These are phyloP conservation scores for Parathielavia hyrcaniae DNA, from an alignment of 495 filamentous ascomycete species.

Conservation along the genomic window DNA sequence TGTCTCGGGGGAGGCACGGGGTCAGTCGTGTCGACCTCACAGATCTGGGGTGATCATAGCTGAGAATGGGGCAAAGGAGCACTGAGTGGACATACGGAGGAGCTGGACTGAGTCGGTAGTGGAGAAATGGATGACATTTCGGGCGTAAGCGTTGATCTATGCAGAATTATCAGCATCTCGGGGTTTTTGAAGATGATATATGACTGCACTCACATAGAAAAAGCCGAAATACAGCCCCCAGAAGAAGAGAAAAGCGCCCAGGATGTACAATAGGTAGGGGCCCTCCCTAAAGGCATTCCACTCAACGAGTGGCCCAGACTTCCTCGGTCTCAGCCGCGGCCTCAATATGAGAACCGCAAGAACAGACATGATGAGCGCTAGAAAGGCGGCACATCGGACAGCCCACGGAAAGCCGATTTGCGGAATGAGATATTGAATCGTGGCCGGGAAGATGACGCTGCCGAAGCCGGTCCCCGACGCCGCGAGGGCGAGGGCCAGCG, in stretches of 20 bases:
- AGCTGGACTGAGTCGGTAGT: constrained; percentile 37
- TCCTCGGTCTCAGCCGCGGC: constrained; percentile 32
- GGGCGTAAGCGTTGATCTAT: constrained; percentile 40
- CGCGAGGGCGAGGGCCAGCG: constrained; percentile 34
- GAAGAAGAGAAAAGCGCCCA: constrained; percentile 38
- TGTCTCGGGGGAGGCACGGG: no score
- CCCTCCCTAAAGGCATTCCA: constrained; percentile 40
- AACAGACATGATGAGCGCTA: constrained; percentile 33
- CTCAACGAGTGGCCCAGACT: constrained; percentile 36
- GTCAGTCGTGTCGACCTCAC: no score
- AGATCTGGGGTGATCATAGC: no score
- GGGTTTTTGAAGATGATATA: no score
- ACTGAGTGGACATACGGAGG: constrained; percentile 14
- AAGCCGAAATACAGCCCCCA: constrained; percentile 43
- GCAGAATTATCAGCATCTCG: not conserved
- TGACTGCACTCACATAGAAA: constrained; percentile 38
- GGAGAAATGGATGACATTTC: constrained; percentile 36
- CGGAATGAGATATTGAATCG: constrained; percentile 40
- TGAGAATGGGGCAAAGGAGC: no score
- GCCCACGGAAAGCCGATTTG: constrained; percentile 42
- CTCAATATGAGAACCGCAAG: constrained; percentile 30
- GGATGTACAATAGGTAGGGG: constrained; percentile 36
- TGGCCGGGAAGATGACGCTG: constrained; percentile 39
- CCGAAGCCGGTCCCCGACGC: constrained; percentile 41
- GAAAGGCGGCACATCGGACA: constrained; percentile 37